These are phyloP conservation scores for Cadophora gregata DNA, from an alignment of 2,329 filamentous ascomycete genomes.

Conservation along the genomic window DNA sequence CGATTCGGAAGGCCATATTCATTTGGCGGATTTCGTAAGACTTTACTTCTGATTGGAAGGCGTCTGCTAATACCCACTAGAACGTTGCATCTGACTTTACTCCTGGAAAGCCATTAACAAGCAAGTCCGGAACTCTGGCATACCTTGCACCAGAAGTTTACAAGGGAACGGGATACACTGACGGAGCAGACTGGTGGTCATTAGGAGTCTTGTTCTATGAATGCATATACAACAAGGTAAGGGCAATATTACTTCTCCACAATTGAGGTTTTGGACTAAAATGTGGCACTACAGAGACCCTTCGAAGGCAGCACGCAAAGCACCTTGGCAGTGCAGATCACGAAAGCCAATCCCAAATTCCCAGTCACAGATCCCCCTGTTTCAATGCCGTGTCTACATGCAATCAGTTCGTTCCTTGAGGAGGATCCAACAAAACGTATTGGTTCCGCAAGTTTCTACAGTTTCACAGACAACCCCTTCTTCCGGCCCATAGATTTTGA, in stretches of 20 bases:
- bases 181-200: slow-evolving; percentile 98
- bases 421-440: slow-evolving; percentile 81
- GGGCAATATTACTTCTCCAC: not conserved
- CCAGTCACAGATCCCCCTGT: slow-evolving; percentile 93
- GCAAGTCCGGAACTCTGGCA: slow-evolving; percentile 94
- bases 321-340: slow-evolving; percentile 78
- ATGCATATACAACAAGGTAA: slow-evolving; percentile 97
- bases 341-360: slow-evolving; percentile 81
- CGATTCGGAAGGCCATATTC: slow-evolving; percentile 90
- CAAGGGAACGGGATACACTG: slow-evolving; percentile 84
- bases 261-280: slow-evolving; percentile 9
- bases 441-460: slow-evolving; percentile 81
- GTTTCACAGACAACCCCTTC: slow-evolving; percentile 87
- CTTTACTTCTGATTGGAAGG: not conserved
- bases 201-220: slow-evolving; percentile 98
- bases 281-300: slow-evolving; percentile 66
- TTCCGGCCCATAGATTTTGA: slow-evolving; percentile 87
- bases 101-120: slow-evolving; percentile 81
- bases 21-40: slow-evolving; percentile 95
- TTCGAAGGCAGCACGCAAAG: slow-evolving; percentile 91
- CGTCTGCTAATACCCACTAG: slow-evolving; percentile 56
- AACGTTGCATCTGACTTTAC: slow-evolving; percentile 96
- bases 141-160: slow-evolving; percentile 98
- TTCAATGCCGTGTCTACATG: slow-evolving; percentile 84
- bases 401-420: slow-evolving; percentile 83